Percentiles rank a stretch among this genome's conserved stretches.
Evolutionary conservation across 2,329 filamentous ascomycete species (phyloP).

Genomic region (Fusarium gaditjirri): DNA sequence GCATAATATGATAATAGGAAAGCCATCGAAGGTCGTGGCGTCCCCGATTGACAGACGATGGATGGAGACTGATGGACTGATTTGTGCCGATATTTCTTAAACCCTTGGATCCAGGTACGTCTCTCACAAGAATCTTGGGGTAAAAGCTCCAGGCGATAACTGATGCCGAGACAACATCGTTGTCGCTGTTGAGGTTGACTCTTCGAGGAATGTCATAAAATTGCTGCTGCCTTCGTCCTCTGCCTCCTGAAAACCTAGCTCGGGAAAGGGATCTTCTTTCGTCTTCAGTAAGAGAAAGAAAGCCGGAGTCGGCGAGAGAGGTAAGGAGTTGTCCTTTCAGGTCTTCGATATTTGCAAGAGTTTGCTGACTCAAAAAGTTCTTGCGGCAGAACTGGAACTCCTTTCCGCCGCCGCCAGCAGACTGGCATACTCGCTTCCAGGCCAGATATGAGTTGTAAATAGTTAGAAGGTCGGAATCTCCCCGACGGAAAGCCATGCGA

Average conservation of each 20-base stretch:
- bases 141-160: slow-evolving; percentile 97
- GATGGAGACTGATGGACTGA: slow-evolving; percentile 86
- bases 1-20: slow-evolving; percentile 98
- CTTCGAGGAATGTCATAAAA: slow-evolving; percentile 87
- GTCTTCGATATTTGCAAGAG: slow-evolving; percentile 91
- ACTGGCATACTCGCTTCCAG: slow-evolving; percentile 86
- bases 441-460: slow-evolving; percentile 92
- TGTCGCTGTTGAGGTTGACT: slow-evolving; percentile 79
- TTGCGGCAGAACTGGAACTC: slow-evolving; percentile 94
- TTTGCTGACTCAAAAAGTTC: slow-evolving; percentile 92
- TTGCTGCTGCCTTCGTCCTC: slow-evolving; percentile 70
- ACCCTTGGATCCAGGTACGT: slow-evolving; percentile 75
- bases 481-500: slow-evolving; percentile 80
- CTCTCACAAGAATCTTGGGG: slow-evolving; percentile 86
- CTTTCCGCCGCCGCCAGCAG: slow-evolving; percentile 68
- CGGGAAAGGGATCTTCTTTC: slow-evolving; percentile 77
- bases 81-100: slow-evolving; percentile 94
- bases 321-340: slow-evolving; percentile 91
- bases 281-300: slow-evolving; percentile 77
- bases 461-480: slow-evolving; percentile 92
- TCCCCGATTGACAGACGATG: slow-evolving; percentile 87
- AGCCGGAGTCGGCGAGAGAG: slow-evolving; percentile 85
- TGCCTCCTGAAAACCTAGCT: slow-evolving; percentile 66
- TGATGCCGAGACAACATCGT: slow-evolving; percentile 81
- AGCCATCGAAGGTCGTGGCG: slow-evolving; percentile 78